Conservation (phyloP, 805 yeast species). For the Candida palmyrensis region DNA sequence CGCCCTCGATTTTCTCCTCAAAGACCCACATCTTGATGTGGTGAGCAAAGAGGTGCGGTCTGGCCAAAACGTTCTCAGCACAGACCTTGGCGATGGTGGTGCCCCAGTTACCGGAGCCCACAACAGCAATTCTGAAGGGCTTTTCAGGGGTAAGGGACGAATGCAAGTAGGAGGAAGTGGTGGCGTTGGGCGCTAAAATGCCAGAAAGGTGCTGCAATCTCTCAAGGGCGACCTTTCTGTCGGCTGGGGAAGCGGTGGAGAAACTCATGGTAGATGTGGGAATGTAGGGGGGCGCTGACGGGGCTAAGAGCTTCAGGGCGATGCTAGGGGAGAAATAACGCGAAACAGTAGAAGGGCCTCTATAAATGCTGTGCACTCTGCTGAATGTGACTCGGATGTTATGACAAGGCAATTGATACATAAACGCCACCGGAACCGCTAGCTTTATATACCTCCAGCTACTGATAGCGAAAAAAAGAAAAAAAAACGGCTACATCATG, state of each 20-base stretch:
- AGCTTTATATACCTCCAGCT: too few relatives aligned
- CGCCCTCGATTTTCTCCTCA: constrained; percentile 77
- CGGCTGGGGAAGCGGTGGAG: background rate
- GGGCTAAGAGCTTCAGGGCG: too few relatives aligned
- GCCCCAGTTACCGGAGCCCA: constrained; percentile 99
- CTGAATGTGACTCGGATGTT: too few relatives aligned
- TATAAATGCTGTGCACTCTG: too few relatives aligned
- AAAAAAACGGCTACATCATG: too few relatives aligned
- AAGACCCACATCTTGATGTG: constrained; percentile 96
- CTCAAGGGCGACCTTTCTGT: background rate
- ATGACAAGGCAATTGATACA: too few relatives aligned
- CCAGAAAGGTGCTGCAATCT: constrained; percentile 15
- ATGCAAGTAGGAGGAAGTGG: constrained; percentile 6
- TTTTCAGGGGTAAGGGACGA: constrained; percentile 8
- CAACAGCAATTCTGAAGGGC: constrained; percentile 50
- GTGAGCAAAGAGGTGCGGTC: constrained; percentile 66
- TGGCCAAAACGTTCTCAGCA: constrained; percentile 76
- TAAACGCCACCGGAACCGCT: too few relatives aligned
- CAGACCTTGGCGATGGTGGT: constrained; percentile 94
- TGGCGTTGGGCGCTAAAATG: constrained; percentile 10
- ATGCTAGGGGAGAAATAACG: too few relatives aligned
- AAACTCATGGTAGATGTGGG: too few relatives aligned
- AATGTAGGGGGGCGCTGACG: too few relatives aligned
- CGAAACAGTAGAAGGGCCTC: too few relatives aligned
- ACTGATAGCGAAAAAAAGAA: too few relatives aligned